Conservation (phyloP, 805 yeast genomes). For the Nakazawaea laoshanensis region DNA sequence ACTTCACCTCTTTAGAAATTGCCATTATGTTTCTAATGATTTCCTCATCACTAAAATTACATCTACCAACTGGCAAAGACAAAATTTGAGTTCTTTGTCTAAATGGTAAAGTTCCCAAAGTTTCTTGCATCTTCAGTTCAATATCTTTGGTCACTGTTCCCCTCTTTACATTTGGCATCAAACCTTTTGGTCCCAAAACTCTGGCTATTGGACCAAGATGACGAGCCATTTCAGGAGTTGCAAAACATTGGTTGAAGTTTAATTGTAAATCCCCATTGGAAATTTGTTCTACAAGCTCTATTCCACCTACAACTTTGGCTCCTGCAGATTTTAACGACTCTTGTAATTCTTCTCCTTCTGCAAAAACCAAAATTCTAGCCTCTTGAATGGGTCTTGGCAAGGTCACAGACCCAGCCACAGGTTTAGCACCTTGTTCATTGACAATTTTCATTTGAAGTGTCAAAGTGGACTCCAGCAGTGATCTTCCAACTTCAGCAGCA, state of each 20-base stretch:
- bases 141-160: conserved; percentile 79
- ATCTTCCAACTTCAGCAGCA: conserved; percentile 87
- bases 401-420: conserved; percentile 60
- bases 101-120: conserved; percentile 66
- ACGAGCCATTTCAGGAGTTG: conserved; percentile 74
- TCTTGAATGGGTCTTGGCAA: conserved; percentile 69
- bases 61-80: conserved; percentile 66
- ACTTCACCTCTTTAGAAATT: conserved; percentile 53
- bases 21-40: conserved; percentile 62
- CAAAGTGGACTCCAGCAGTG: conserved; percentile 61
- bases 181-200: conserved; percentile 77
- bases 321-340: conserved; percentile 49
- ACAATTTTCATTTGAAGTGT: conserved; percentile 56
- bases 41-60: conserved; percentile 70
- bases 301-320: conserved; percentile 64
- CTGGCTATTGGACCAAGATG: conserved; percentile 65
- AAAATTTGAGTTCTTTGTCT: conserved; percentile 62
- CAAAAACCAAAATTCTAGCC: conserved; percentile 60
- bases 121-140: conserved; percentile 37
- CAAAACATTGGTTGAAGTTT: conserved; percentile 68
- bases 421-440: conserved; percentile 71
- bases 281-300: conserved; percentile 57
- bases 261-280: conserved; percentile 40
- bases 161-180: conserved; percentile 80
- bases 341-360: conserved; percentile 44